Evolutionary conservation across 164 flowering plant species (phyloP).

Genomic region (Nelumbo lutea): DNA sequence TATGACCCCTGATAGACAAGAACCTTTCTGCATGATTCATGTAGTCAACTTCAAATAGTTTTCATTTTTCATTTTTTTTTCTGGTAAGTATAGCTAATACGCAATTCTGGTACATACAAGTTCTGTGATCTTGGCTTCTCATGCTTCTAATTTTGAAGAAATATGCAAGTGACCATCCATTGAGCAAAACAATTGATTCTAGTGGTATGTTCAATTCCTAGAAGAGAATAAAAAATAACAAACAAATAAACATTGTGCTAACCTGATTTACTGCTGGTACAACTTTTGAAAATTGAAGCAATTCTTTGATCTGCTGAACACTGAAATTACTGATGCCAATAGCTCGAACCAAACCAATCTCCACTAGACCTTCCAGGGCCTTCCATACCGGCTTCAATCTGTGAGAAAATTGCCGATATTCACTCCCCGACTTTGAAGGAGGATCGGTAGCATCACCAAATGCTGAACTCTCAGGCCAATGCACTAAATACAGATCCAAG

Average conservation of each 20-base stretch:
- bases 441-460: slow-evolving; percentile 76
- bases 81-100: too few species aligned
- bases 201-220: background rate
- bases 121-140: too few species aligned
- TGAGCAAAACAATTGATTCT: background rate
- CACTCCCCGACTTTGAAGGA: slow-evolving; percentile 51
- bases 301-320: slow-evolving; percentile 55
- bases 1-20: too few species aligned
- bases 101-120: too few species aligned
- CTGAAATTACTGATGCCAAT: slow-evolving; percentile 82
- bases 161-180: too few species aligned
- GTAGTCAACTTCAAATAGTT: too few species aligned
- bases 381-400: slow-evolving; percentile 66
- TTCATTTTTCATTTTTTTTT: too few species aligned
- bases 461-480: slow-evolving; percentile 63
- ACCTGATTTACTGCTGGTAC: slow-evolving; percentile 88
- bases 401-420: slow-evolving; percentile 44
- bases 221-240: background rate
- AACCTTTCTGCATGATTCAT: too few species aligned
- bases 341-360: slow-evolving; percentile 61
- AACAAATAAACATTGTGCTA: slow-evolving; percentile 1
- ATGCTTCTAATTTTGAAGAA: too few species aligned
- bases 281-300: slow-evolving; percentile 66
- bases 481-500: slow-evolving; percentile 64
- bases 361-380: slow-evolving; percentile 78